Evolutionary conservation across 1,139 yeast species (phyloP), one percentile per base, ranked within the genome.

Genomic region (Hemisphaericaspora xylofermentans): DNA sequence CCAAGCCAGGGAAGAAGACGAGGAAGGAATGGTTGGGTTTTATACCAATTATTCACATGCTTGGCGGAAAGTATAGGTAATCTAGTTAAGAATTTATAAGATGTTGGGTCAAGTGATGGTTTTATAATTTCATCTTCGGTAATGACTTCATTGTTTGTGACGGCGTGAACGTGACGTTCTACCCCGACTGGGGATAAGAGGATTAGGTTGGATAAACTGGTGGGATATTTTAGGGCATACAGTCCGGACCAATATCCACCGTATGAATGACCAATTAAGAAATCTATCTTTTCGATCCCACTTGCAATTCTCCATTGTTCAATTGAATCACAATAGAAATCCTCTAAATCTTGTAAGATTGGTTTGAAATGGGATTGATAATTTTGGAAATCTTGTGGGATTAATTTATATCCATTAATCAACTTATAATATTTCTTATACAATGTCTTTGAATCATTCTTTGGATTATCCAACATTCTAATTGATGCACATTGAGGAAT

Each of bases 141-240:
- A 42, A 56, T 49, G 21, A 54, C 43, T 1, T 66, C 26, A 14
- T 18, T 70, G 44, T 80, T 78, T 22, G 78, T 72, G 2, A 84
- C 63, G 0, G 89, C 82, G 54, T 74, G 81, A 1, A 84, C 78
- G 42, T 80, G 80, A 40, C 88, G 69, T 51, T 88, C 95, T 18
- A 93, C 86, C 0, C 97, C 98, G 0, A 91, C 95, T 0, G 98
- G 98, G 1, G 96, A 86, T 2, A 88, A 81, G 29, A 93, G 68
- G 26, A 88, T 74, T 45, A 93, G 67, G 47, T 80, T 78, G 19
- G 77, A 67, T n/a, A 93, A 74, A 2, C 74, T 68, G 1, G 75
- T 68, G 0, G 96, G 94, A 42, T 63, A 48, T 39, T 48, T 61
- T 13, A 66, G 50, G 0, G 74, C 58, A 49, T 68, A 72, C 1